These are phyloP conservation scores for Metschnikowia santaceciliae DNA, from an alignment of 805 yeast species.

Conservation along the genomic window DNA sequence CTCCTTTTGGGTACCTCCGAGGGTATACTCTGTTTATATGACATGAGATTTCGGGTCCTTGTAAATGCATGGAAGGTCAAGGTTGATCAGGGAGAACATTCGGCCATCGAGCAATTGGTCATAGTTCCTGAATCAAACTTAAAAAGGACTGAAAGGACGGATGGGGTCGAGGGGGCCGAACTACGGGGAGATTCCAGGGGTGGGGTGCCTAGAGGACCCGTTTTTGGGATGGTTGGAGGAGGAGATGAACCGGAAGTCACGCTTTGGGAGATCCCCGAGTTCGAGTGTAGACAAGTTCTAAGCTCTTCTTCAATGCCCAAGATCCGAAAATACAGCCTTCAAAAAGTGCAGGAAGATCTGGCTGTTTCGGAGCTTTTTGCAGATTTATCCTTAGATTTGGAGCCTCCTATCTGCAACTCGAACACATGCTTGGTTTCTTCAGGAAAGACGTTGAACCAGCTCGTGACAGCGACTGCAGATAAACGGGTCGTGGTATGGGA, in stretches of 20 bases:
- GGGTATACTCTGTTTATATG: constrained; percentile 81
- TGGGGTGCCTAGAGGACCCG: no score
- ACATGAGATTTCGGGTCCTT: constrained; percentile 59
- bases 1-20: constrained; percentile 67
- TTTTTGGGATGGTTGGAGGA: constrained; percentile 63
- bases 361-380: constrained; percentile 19
- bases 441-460: constrained; percentile 6
- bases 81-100: constrained; percentile 27
- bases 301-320: constrained; percentile 19
- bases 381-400: constrained; percentile 19
- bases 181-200: no score
- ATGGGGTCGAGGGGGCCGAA: not conserved
- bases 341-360: constrained; percentile 19
- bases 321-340: constrained; percentile 22
- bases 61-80: constrained; percentile 62
- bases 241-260: constrained; percentile 54
- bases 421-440: constrained; percentile 8
- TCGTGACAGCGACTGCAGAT: constrained; percentile 27
- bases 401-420: constrained; percentile 4
- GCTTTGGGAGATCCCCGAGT: constrained; percentile 70
- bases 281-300: constrained; percentile 47
- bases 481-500: constrained; percentile 29
- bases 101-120: constrained; percentile 45
- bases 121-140: constrained; percentile 44
- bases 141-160: constrained; percentile 5